Percentiles rank a stretch among this genome's conserved stretches.
Evolutionary conservation across 257 asterid species (phyloP).

Genomic region (Coffea canephora): DNA sequence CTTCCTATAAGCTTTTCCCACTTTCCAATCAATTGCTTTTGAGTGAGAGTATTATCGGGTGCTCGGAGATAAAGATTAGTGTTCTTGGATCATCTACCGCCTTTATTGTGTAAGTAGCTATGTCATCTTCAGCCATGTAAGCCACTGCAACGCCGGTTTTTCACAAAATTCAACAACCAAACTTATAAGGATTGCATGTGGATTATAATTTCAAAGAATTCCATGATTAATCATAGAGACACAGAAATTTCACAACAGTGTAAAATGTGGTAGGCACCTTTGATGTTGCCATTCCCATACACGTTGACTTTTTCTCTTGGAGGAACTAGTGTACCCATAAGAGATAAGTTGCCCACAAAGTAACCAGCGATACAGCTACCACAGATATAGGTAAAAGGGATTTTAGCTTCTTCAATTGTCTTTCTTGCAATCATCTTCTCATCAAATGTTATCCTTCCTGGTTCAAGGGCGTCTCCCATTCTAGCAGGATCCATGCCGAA

Average conservation of each 20-base stretch:
- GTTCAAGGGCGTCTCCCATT: conserved; percentile 71
- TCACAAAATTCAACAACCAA: not conserved
- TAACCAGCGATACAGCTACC: conserved; percentile 82
- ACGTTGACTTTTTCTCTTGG: conserved; percentile 47
- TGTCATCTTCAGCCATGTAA: conserved; percentile 66
- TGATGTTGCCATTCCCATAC: conserved; percentile 62
- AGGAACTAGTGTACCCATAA: conserved; percentile 66
- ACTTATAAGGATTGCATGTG: not conserved
- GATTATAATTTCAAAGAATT: not conserved
- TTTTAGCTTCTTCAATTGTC: conserved; percentile 66
- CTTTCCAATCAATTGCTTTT: conserved; percentile 47
- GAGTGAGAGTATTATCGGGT: conserved; percentile 54
- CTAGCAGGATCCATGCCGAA: conserved; percentile 71
- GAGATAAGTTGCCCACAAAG: conserved; percentile 69
- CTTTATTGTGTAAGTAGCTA: conserved; percentile 63
- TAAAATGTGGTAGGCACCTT: conserved; percentile 35
- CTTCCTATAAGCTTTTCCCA: conserved; percentile 71
- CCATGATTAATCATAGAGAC: not conserved
- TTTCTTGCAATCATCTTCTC: conserved; percentile 73
- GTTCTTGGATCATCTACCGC: conserved; percentile 67
- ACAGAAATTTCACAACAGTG: not conserved
- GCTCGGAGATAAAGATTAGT: conserved; percentile 68
- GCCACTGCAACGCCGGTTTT: conserved; percentile 29
- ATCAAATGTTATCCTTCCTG: conserved; percentile 81
- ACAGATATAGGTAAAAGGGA: conserved; percentile 70